Percentiles rank a stretch among this genome's conserved stretches.
phyloP scores from a whole-genome alignment of 2,329 filamentous ascomycete genomes.

The Fusarium sp. region DNA sequence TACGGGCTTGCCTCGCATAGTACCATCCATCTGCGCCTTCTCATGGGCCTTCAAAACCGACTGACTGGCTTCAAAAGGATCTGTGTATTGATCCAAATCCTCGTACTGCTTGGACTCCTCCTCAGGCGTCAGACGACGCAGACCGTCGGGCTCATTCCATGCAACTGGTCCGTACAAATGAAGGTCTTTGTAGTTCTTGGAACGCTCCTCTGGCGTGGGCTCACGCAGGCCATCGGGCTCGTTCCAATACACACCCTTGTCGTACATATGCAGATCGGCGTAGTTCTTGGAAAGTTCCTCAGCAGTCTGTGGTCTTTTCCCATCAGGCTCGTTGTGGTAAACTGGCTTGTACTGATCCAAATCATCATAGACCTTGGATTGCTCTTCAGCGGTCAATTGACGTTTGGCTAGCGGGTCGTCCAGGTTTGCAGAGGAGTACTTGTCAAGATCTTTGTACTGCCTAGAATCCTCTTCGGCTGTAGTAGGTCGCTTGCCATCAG shows the following conservation, averaged over 20 bases:
- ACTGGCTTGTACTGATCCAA: constrained; percentile 53
- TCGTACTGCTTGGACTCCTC: constrained; percentile 48
- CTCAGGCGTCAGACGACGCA: constrained; percentile 45
- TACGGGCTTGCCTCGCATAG: constrained; percentile 52
- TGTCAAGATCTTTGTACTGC: constrained; percentile 53
- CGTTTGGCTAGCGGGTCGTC: constrained; percentile 46
- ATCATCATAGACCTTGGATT: constrained; percentile 55
- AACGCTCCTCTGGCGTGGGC: constrained; percentile 49
- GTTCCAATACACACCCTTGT: constrained; percentile 48
- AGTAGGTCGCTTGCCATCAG: constrained; percentile 36
- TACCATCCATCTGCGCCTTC: constrained; percentile 46
- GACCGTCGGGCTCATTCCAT: constrained; percentile 50
- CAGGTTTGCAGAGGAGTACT: constrained; percentile 48
- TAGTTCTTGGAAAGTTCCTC: constrained; percentile 54
- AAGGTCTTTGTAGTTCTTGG: constrained; percentile 56
- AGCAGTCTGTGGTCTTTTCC: constrained; percentile 43
- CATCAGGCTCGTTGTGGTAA: constrained; percentile 52
- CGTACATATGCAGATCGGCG: constrained; percentile 52
- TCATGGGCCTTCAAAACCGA: constrained; percentile 46
- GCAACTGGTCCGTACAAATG: constrained; percentile 52
- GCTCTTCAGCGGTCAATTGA: constrained; percentile 49
- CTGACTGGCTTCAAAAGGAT: constrained; percentile 51
- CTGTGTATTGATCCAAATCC: constrained; percentile 53
- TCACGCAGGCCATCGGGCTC: constrained; percentile 49
- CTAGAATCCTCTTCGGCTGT: constrained; percentile 46